Evolutionary conservation across 2,329 filamentous ascomycete genomes (phyloP).

Genomic region (Phialophora expanda): DNA sequence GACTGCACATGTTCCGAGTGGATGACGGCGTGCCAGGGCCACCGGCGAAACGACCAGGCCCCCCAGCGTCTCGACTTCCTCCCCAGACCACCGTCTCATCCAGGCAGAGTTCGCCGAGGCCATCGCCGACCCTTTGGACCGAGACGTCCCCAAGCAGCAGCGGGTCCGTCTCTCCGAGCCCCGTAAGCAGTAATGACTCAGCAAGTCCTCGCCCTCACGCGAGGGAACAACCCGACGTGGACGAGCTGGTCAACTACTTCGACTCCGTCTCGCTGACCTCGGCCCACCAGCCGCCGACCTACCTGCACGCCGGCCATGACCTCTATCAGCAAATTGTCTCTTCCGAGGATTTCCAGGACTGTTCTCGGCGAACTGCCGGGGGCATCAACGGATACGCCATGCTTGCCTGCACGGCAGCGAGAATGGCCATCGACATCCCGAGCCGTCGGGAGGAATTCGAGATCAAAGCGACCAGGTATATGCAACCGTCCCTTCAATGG

Average conservation of each 20-base stretch:
- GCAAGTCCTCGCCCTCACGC: not conserved
- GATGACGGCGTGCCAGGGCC: constrained; percentile 8
- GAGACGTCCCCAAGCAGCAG: constrained; percentile 2
- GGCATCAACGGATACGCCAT: constrained; percentile 13
- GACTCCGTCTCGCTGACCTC: constrained; percentile 2
- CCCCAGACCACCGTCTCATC: not conserved
- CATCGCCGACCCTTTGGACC: not conserved
- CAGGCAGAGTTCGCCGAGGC: constrained; percentile 11
- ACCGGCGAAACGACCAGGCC: not conserved
- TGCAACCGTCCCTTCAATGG: constrained; percentile 19
- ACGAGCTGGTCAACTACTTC: constrained; percentile 17
- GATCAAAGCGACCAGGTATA: constrained; percentile 18
- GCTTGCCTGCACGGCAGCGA: constrained; percentile 18
- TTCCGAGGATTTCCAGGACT: constrained; percentile 6
- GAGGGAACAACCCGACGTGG: constrained; percentile 6
- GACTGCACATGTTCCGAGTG: constrained; percentile 19
- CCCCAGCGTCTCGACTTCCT: not conserved
- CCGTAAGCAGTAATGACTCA: not conserved
- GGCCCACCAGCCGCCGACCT: not conserved
- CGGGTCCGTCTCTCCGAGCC: not conserved
- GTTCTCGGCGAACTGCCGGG: not conserved
- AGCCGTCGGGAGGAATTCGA: constrained; percentile 18
- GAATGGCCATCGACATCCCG: constrained; percentile 12
- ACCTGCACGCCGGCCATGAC: constrained; percentile 1
- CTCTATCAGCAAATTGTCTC: constrained; percentile 17